Evolutionary conservation across 2,329 filamentous ascomycete species (phyloP), one percentile per base, ranked within the genome.

Genomic region (Alternaria triticimaculans): DNA sequence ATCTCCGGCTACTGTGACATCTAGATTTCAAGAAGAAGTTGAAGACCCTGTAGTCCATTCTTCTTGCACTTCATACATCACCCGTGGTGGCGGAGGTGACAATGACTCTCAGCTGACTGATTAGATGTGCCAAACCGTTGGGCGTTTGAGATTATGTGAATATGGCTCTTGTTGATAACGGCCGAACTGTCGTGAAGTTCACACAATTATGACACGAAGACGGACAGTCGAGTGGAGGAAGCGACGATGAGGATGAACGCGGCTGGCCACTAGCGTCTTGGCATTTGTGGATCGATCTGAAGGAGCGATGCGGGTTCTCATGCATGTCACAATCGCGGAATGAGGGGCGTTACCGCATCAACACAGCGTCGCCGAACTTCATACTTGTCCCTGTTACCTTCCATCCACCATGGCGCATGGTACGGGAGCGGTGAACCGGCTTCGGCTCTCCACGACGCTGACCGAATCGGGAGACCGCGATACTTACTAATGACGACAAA

Each of bases 391-490:
- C 14, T 53, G 8, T 53, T 12, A 20, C 37, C 12, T 25, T 12
- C 14, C 20, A 4, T 15, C 3, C 20, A 11, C 20, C 30, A 23
- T 21, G 20, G 20, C 49, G 14, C 14, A n/a, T 18, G 18, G 37
- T 1, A 25, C 6, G 20, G 23, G 23, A 26, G 33, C 20, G 21
- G 23, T 28, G n/a, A 18, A 26, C 25, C 49, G 18, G 21, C 33
- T 63, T 60, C 63, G 63, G 63, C 63, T 65, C 63, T 65, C 62
- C 62, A 20, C 62, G 45, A 43, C 15, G 23, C 48, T 59, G 46
- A 25, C 62, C 58, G 58, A 45, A 30, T 50, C 3, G 23, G 30
- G 8, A 3, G 23, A n/a, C 20, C 9, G 6, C 48, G 26, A 45
- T 28, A 18, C 18, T 10, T 15, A 58, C 43, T 25, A 11, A 44